Base-by-base conservation (phyloP, 106 monocot genomes). In the Agapanthus africanus region DNA sequence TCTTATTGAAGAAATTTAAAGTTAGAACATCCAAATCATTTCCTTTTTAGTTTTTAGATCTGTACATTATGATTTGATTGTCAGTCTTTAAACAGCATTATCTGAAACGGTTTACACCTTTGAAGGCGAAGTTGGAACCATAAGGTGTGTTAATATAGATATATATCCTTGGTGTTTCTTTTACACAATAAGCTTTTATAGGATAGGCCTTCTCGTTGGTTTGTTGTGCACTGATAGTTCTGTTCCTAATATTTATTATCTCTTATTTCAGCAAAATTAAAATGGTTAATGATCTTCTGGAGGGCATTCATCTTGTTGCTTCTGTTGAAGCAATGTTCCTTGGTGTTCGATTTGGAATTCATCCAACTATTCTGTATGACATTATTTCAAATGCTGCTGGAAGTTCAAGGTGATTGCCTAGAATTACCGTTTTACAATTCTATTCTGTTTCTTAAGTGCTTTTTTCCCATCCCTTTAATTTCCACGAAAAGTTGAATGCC, bases 331-430 rank as follows among this genome's bases (percentile, higher is more conserved):
- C 95, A 47, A 84, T 86, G 61, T 97, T 84, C 72, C 82, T 97
- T 46, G 95, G 95, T 68, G 81, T 80, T 76, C 67, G 82, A 34
- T 86, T 86, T 70, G 91, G 91, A 21, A 73, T 91, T 74, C 95
- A 97, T 74, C 95, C 95, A 63, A 74, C 61, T 39, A 88, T 97
- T 77, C 71, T 97, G 27, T 97, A 89, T 81, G 81, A 97, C 35
- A 97, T 97, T 71, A 89, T 97, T 62, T 89, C 91, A 38, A 89
- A 91, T 87, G 95, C 95, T 82, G 95, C 91, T 73, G 95, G 95
- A 67, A 97, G 84, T 67, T 97, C 95, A 77, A 77, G 91, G 95
- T 97, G 68, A 74, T 63, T 41, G n/a, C 23, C 31, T 38, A 23
- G 23, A 35, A 19, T 61, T 6, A 10, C 1, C 9, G 19, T 39